Base-by-base conservation (phyloP, 371 early-diverging fungal genomes). In the Spraguea lophii region DNA sequence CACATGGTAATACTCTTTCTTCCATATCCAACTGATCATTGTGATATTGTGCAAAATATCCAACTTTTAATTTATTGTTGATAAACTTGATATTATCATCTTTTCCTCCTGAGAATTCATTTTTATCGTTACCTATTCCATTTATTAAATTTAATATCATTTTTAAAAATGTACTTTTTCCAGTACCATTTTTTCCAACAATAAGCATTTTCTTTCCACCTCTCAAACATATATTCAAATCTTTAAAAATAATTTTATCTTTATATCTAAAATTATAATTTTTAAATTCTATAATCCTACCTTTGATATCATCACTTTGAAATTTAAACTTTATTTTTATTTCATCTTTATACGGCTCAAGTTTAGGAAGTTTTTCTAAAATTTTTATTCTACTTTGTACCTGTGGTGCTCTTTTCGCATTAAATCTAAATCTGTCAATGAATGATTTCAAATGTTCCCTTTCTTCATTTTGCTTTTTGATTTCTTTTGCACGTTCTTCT, bases 361-460 rank as follows among this genome's bases (percentile, higher is more conserved):
- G 13, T 2, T 30, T 22, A 0, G 36, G 42, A 27, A 95, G 68
- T 60, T 91, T 91, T 65, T 92, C 90, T 49, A 95, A 73, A 53
- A 89, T 81, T 75, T 95, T 95, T 66, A 95, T 78, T 72, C 84
- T 89, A 59, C 77, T 79, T 73, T 95, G 97, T 7, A 90, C 97
- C 70, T 89, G 89, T 17, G 91, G 88, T 66, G 89, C 87, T 49
- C 90, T 76, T 60, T 88, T 90, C 36, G 97, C 90, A 73, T 90
- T 91, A 71, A 85, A 89, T 62, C 97, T 75, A 87, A 92, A 93
- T 41, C 89, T 79, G 65, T 93, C 92, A 56, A 95, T 87, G 63
- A 90, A 95, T 25, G 82, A 88, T 66, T 89, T 86, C 72, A 95
- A 85, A 73, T 90, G 87, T 20, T 80, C 88, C 37, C 43, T 51